Base-by-base conservation (phyloP, 306 rosid species). In the Pterocarpus santalinus region DNA sequence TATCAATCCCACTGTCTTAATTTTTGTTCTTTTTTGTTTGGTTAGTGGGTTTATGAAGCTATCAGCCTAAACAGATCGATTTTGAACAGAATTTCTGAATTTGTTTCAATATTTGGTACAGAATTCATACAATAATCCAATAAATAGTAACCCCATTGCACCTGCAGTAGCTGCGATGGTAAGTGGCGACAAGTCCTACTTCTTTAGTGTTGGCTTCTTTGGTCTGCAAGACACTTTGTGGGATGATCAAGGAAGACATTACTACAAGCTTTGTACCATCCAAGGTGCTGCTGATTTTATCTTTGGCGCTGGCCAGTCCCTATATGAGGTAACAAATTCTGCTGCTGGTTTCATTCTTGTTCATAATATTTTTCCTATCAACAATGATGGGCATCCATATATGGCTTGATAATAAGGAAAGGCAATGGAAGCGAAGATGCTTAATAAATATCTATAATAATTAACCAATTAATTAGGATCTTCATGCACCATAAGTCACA, bases 151-250 rank as follows among this genome's bases (percentile, higher is more conserved):
- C 0, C 83, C 73, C 0, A 63, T 80, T 64, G 0, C 0, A 12
- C 86, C 94, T 2, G 98, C 98, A 0, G 92, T 86, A 17, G 97
- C 97, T 6, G 94, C 91, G 0, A 72, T 88, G 90, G 36, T 95
- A 35, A 52, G 69, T 0, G 97, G 98, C 0, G 94, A 95, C 78
- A 90, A 73, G 41, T 62, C 85, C 0, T 56, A 57, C 30, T 95
- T 95, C 68, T 53, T 64, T 4, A 38, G 65, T 12, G 92, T 92
- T 33, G 97, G 94, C 0, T 95, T 92, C 80, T 88, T 8, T 39
- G 92, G 98, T 2, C 32, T 95, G 51, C 98, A 95, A 85, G 98
- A 95, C 71, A 95, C 98, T 16, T 60, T 95, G 35, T 95, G 98
- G 98, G 98, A 93, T 63, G 84, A 44, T 17, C 69, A 57, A 28